phyloP scores from a whole-genome alignment of 1,284 basidiomycete species.

The Ustilago sp. region DNA sequence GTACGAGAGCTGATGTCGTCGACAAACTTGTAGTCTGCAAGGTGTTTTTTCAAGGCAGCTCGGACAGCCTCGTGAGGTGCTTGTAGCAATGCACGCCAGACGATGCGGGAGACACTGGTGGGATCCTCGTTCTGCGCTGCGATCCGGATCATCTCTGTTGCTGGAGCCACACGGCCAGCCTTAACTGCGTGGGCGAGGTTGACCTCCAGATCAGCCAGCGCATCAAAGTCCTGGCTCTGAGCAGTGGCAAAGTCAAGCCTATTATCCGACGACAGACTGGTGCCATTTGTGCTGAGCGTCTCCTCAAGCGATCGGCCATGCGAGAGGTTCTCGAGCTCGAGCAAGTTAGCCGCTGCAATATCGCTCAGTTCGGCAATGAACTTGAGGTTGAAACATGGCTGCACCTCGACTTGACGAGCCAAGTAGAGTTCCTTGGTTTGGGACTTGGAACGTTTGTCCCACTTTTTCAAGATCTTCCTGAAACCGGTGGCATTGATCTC shows the following conservation, averaged over 20 bases:
- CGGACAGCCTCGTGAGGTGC: constrained; percentile 53
- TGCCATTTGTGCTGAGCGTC: constrained; percentile 24
- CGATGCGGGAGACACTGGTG: constrained; percentile 61
- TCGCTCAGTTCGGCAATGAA: constrained; percentile 96
- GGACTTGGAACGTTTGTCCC: constrained; percentile 95
- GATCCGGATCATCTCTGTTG: constrained; percentile 58
- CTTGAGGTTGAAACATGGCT: constrained; percentile 84
- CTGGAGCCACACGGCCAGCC: constrained; percentile 50
- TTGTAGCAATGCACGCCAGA: constrained; percentile 67
- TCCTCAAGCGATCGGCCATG: constrained; percentile 52
- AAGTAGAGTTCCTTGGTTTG: constrained; percentile 97
- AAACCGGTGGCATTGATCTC: constrained; percentile 98
- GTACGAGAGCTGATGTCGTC: constrained; percentile 98
- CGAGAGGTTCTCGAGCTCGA: constrained; percentile 83
- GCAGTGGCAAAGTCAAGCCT: constrained; percentile 66
- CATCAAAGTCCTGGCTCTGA: constrained; percentile 56
- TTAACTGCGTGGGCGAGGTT: constrained; percentile 59
- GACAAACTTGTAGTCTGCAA: constrained; percentile 86
- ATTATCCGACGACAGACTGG: constrained; percentile 57
- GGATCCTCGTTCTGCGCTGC: constrained; percentile 57
- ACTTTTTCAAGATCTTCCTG: constrained; percentile 98
- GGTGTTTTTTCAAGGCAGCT: constrained; percentile 53
- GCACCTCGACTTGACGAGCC: constrained; percentile 95
- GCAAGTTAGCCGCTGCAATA: constrained; percentile 89
- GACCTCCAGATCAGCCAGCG: constrained; percentile 64